These are phyloP conservation scores for Lactifluus subvellereus DNA, from an alignment of 768 basidiomycete species.

Conservation along the genomic window DNA sequence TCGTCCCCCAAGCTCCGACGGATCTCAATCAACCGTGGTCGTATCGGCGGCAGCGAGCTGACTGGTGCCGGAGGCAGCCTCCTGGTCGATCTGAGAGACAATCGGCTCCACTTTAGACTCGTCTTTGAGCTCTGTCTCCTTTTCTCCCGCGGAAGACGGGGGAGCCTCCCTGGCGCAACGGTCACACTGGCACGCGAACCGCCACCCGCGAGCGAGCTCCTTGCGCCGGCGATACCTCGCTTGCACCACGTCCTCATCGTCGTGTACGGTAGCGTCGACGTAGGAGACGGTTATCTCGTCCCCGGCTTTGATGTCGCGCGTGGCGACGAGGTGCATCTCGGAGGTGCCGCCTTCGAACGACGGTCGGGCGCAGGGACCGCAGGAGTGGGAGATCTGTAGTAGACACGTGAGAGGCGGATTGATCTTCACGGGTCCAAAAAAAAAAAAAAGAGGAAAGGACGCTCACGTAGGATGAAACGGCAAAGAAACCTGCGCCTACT, in stretches of 20 bases:
- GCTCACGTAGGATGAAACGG: conserved; percentile 66
- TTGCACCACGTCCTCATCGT: conserved; percentile 47
- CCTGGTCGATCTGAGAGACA: conserved; percentile 25
- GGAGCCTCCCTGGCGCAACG: conserved; percentile 54
- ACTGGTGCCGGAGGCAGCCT: neutral
- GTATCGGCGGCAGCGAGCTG: conserved; percentile 21
- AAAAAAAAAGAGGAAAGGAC: neutral
- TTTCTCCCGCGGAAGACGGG: conserved; percentile 23
- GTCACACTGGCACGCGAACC: conserved; percentile 68
- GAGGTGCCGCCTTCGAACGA: conserved; percentile 61
- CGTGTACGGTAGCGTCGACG: conserved; percentile 57
- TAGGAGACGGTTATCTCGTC: conserved; percentile 73
- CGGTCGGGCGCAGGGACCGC: conserved; percentile 59
- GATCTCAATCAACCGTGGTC: conserved; percentile 14
- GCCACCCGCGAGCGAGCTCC: conserved; percentile 78
- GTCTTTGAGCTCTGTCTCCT: conserved; percentile 38
- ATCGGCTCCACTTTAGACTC: conserved; percentile 43
- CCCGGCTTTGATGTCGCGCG: conserved; percentile 60
- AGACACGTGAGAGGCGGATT: neutral
- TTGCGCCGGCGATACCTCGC: conserved; percentile 59
- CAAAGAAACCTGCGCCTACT: conserved; percentile 69
- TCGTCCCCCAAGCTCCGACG: neutral
- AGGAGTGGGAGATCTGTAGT: conserved; percentile 61
- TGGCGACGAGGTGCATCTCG: conserved; percentile 66
- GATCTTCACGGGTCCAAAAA: neutral